Conservation (phyloP, 176 grass and related monocot species). For the Juncus inflexus region DNA sequence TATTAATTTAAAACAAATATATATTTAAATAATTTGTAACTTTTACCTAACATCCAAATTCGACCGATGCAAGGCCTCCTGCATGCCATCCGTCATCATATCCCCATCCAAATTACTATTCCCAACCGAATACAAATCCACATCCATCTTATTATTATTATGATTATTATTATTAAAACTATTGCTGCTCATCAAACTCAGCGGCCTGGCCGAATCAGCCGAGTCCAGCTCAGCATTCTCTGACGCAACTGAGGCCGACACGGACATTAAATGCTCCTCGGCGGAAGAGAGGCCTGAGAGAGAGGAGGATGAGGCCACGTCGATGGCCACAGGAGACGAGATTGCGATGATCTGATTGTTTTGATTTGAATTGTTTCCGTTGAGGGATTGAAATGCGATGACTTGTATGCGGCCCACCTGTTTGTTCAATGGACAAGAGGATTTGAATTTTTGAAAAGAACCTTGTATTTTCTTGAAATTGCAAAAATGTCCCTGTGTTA, state of each 20-base stretch:
- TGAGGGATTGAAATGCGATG: conserved; percentile 74
- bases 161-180: neutral
- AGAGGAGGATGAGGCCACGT: conserved; percentile 35
- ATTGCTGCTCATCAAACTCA: neutral
- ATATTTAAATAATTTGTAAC: conserved; percentile 3
- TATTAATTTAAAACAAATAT: conserved; percentile 15
- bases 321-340: conserved; percentile 50
- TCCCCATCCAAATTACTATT: conserved; percentile 49
- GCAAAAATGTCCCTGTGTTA: too few relatives aligned
- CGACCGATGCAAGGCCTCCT: conserved; percentile 88
- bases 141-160: too few relatives aligned
- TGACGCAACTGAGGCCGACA: neutral
- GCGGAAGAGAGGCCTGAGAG: conserved; percentile 1
- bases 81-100: conserved; percentile 69
- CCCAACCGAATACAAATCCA: too few relatives aligned
- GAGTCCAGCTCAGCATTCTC: conserved; percentile 20
- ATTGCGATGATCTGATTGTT: conserved; percentile 44
- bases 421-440: too few relatives aligned
- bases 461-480: too few relatives aligned
- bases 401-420: conserved; percentile 92
- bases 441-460: too few relatives aligned
- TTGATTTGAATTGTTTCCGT: conserved; percentile 44
- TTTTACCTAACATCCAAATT: conserved; percentile 91
- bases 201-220: neutral
- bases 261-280: neutral